A percentile compares a stretch with the other conserved stretches of the same genome.
phyloP scores from a whole-genome alignment of 2,329 filamentous ascomycete species.

The Ophiostoma perfectum region DNA sequence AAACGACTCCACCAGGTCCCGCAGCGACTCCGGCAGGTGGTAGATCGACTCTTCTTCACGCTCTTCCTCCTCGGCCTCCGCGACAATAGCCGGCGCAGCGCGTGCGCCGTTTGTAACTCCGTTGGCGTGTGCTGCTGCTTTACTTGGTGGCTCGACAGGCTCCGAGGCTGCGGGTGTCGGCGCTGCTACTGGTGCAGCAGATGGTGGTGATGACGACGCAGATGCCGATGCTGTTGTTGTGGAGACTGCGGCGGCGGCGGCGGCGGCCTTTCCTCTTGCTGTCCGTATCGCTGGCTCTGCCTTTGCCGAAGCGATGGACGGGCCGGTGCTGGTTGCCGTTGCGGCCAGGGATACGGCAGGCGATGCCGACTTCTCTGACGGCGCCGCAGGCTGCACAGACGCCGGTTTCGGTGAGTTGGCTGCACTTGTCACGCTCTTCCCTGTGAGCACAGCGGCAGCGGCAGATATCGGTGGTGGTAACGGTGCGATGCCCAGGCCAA shows the following conservation, averaged over 20 bases:
- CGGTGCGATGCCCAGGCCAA: conserved; percentile 87
- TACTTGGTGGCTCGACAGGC: conserved; percentile 33
- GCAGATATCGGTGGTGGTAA: conserved; percentile 80
- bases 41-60: conserved; percentile 72
- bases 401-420: conserved; percentile 50
- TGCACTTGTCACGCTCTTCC: conserved; percentile 48
- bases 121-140: conserved; percentile 5
- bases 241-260: conserved; percentile 26
- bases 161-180: conserved; percentile 34
- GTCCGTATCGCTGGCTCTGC: conserved; percentile 32
- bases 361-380: conserved; percentile 32
- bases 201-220: background rate
- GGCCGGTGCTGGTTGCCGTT: conserved; percentile 26
- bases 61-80: conserved; percentile 52
- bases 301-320: conserved; percentile 30
- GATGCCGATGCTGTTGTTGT: conserved; percentile 23
- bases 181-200: background rate
- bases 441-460: conserved; percentile 39
- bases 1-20: conserved; percentile 86
- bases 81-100: conserved; percentile 23
- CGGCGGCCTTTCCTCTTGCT: conserved; percentile 39
- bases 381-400: conserved; percentile 43
- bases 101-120: background rate
- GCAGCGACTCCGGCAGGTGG: conserved; percentile 80
- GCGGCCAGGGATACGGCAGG: conserved; percentile 29